Conservation (phyloP, 768 basidiomycete species). For the Hericium coralloides region DNA sequence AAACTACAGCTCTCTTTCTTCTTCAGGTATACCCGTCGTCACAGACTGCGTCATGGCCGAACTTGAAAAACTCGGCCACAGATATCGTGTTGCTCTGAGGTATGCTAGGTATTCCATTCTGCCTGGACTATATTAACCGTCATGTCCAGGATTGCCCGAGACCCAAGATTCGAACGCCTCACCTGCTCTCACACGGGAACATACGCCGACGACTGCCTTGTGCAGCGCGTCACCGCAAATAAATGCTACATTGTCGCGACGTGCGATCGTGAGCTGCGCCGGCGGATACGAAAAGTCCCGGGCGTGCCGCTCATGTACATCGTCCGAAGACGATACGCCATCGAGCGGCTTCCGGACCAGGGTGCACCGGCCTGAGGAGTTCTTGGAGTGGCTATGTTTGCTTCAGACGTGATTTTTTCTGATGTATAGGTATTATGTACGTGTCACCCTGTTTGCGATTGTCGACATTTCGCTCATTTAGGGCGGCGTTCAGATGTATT, state of each 20-base stretch:
- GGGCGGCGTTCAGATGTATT: neutral
- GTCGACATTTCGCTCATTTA: neutral
- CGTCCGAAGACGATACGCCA: constrained; percentile 83
- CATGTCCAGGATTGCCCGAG: constrained; percentile 78
- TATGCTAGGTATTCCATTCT: constrained; percentile 28
- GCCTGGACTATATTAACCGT: constrained; percentile 3
- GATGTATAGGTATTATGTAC: too few species aligned
- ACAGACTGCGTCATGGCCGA: constrained; percentile 99
- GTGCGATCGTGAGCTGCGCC: constrained; percentile 89
- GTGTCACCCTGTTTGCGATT: too few species aligned
- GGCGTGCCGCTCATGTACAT: constrained; percentile 98
- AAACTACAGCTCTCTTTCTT: neutral
- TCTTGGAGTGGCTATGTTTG: neutral
- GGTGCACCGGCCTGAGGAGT: constrained; percentile 51
- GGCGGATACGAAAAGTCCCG: constrained; percentile 86
- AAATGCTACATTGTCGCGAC: constrained; percentile 97
- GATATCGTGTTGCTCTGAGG: constrained; percentile 92
- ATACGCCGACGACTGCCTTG: constrained; percentile 98
- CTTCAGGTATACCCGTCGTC: constrained; percentile 91
- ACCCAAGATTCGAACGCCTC: constrained; percentile 93
- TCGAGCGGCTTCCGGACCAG: constrained; percentile 92
- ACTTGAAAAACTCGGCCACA: constrained; percentile 92
- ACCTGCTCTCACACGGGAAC: constrained; percentile 89
- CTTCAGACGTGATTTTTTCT: too few species aligned
- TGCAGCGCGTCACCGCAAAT: constrained; percentile 90